These are phyloP conservation scores for Copromyces sp. DNA, from an alignment of 495 filamentous ascomycete genomes.

Conservation along the genomic window DNA sequence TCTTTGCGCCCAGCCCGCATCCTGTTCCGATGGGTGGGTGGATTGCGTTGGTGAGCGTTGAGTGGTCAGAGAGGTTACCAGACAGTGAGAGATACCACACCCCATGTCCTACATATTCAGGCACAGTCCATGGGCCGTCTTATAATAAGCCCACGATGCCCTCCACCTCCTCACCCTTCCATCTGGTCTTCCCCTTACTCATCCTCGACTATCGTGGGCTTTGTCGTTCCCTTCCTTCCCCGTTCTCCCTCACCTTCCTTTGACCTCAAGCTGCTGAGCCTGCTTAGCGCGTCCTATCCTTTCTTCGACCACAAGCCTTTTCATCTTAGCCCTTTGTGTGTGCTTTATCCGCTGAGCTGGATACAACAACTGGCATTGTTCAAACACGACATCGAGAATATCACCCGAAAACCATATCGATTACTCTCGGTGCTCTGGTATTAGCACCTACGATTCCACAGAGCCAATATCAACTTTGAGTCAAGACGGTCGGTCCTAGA, in stretches of 20 bases:
- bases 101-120: background rate
- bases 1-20: background rate
- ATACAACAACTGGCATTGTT: background rate
- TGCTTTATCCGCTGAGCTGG: background rate
- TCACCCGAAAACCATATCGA: background rate
- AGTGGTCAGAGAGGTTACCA: background rate
- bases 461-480: background rate
- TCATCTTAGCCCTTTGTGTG: background rate
- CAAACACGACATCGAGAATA: background rate
- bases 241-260: constrained; percentile 1
- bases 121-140: background rate
- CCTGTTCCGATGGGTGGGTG: background rate
- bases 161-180: background rate
- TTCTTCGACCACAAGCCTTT: constrained; percentile 5
- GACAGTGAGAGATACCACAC: background rate
- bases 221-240: constrained; percentile 12
- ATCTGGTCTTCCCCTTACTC: background rate
- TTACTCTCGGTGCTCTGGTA: background rate
- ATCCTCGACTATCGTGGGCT: constrained; percentile 1
- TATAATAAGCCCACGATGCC: background rate
- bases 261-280: constrained; percentile 9
- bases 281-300: constrained; percentile 11
- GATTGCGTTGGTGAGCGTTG: background rate
- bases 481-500: constrained; percentile 3
- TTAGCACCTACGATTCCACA: background rate